Base-by-base conservation (phyloP, 2,329 filamentous ascomycete species). In the Penicillium expansum region DNA sequence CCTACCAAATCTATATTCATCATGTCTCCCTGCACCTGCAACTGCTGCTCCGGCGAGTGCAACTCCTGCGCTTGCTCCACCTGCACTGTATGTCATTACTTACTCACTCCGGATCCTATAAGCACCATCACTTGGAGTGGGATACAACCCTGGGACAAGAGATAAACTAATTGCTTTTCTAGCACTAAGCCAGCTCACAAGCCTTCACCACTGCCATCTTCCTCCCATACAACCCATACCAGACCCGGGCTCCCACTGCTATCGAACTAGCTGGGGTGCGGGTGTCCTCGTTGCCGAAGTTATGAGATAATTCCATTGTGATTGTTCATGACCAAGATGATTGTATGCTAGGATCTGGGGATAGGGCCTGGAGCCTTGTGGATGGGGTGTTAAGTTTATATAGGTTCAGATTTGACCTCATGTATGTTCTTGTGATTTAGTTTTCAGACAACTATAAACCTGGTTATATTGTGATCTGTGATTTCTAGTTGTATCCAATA, bases 11-110 rank as follows among this genome's bases (percentile, higher is more conserved):
- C 50, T 63, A 62, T 62, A 62, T 62, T 62, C 69, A 74, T 62
- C 52, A 77, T 76, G 74, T 67, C 66, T 71, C 74, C 74, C 69
- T 76, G 73, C 69, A 48, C 56, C 48, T 77, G 75, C 73, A 73
- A 69, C 71, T 71, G 70, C 71, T 76, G 73, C 60, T 57, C 56
- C 10, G 71, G 72, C 62, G 59, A 71, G 54, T 76, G 74, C 73
- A 71, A 69, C 62, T 68, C 67, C 52, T 77, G 74, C 73, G 68
- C 71, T 48, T 77, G 74, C 73, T 52, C 29, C 50, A 63, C 53
- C 62, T 77, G 75, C 74, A 64, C 47, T 41, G 75, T 76, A 70
- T 61, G 73, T 50, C 35, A 20, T 42, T 38, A 42, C 20, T 27
- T 32, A 29, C 24, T 37, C 18, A 9, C 10, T 49, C 30, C 20